Evolutionary conservation across 1,139 yeast genomes (phyloP), one percentile per base, ranked within the genome.

Genomic region (Candida buenavistaensis): DNA sequence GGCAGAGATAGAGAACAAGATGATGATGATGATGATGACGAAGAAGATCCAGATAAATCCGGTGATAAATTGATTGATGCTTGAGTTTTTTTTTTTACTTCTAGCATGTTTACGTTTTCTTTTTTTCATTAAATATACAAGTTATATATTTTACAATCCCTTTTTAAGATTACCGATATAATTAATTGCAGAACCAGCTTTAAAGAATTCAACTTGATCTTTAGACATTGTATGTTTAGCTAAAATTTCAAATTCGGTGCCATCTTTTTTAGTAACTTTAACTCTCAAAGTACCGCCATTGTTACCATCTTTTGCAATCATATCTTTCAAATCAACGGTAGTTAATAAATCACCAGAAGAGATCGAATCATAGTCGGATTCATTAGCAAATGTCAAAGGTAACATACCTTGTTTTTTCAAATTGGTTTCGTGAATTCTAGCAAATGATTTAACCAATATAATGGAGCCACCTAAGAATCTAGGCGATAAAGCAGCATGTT

Each of bases 401-500:
- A 92, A 75, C 81, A 92, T 80, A 62, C 98, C 98, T 71, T 92
- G 98, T 65, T 88, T 88, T 72, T 88, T 88, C 64, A 88, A 75
- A 59, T 88, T 88, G 23, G 96, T 88, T 53, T 71, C 77, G 47
- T 71, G 77, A 54, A 92, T 92, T 72, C 98, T 84, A 27, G 98
- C 98, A 68, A 92, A 92, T 9, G 97, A 89, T 67, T 92, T 92
- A 51, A 89, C 95, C 45, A 92, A 70, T 45, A 92, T 84, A 46
- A 89, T 78, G 37, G 83, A 68, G 41, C 97, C 98, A 44, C 97
- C 97, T 36, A 92, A 72, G 70, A 85, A 92, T 61, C 95, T 76
- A 43, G 98, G 98, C 26, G 94, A 87, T 54, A 92, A 71, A 5
- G 98, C 98, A 36, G 98, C 98, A 56, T 92, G 98, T 61, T 92